phyloP scores from a whole-genome alignment of 2,329 filamentous ascomycete genomes.

The Ascochyta viciae-villosae region DNA sequence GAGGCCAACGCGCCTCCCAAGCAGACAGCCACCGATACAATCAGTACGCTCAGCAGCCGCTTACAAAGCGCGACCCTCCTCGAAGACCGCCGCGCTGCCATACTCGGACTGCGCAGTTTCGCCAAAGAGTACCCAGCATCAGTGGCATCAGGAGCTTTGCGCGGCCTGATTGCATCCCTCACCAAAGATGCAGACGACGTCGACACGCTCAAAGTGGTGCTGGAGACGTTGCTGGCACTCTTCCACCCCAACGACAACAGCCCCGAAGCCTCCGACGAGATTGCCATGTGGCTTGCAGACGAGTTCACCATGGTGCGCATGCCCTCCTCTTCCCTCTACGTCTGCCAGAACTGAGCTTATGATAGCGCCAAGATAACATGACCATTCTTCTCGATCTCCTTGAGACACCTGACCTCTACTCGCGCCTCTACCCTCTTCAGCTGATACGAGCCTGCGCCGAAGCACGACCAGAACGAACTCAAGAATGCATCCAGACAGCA shows the following conservation, averaged over 20 bases:
- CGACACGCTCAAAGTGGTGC: constrained; percentile 91
- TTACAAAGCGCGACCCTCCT: constrained; percentile 88
- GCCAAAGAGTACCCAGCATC: constrained; percentile 96
- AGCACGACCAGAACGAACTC: constrained; percentile 86
- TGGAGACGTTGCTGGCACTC: constrained; percentile 94
- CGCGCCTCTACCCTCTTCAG: constrained; percentile 88
- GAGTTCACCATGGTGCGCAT: constrained; percentile 85
- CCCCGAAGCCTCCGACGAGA: constrained; percentile 92
- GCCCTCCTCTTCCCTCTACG: neutral
- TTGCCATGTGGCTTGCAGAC: constrained; percentile 93
- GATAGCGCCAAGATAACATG: constrained; percentile 90
- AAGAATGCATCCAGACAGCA: constrained; percentile 91
- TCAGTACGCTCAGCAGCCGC: constrained; percentile 85
- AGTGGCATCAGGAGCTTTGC: constrained; percentile 89
- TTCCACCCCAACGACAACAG: constrained; percentile 74
- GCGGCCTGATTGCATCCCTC: constrained; percentile 84
- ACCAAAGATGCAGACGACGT: constrained; percentile 91
- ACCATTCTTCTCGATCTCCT: constrained; percentile 88
- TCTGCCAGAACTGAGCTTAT: constrained; percentile 58
- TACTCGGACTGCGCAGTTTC: constrained; percentile 91
- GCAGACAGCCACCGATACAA: constrained; percentile 95
- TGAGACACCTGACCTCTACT: constrained; percentile 86
- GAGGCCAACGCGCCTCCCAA: constrained; percentile 83
- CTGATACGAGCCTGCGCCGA: constrained; percentile 85
- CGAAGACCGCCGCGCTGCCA: constrained; percentile 92